These are phyloP conservation scores for Leishmania gerbilli DNA, from an alignment of 208 protist genomes.

Conservation along the genomic window DNA sequence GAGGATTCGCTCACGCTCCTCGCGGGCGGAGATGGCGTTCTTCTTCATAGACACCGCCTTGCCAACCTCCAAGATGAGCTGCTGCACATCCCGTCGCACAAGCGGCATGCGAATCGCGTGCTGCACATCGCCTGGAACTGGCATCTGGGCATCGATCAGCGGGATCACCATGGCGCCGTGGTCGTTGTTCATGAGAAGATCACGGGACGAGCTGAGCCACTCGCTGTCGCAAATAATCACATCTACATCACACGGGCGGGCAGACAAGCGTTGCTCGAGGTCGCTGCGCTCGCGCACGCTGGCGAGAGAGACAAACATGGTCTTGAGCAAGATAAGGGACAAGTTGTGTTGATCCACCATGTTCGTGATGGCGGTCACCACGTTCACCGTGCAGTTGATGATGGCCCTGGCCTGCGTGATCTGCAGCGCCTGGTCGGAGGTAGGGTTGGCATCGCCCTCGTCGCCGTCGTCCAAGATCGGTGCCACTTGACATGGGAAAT, in stretches of 20 bases:
- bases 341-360: constrained; percentile 91
- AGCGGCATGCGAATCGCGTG: constrained; percentile 78
- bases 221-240: constrained; percentile 87
- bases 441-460: constrained; percentile 32
- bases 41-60: constrained; percentile 81
- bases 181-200: constrained; percentile 62
- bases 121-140: constrained; percentile 55
- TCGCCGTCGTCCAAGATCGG: constrained; percentile 71
- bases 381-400: constrained; percentile 90
- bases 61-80: constrained; percentile 79
- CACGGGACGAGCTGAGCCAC: constrained; percentile 74
- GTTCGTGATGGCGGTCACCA: constrained; percentile 82
- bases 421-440: constrained; percentile 47
- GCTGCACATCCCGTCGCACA: constrained; percentile 67
- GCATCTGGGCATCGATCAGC: constrained; percentile 43
- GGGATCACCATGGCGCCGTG: constrained; percentile 82
- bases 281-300: constrained; percentile 74
- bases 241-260: constrained; percentile 78
- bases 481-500: constrained; percentile 87
- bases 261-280: constrained; percentile 71
- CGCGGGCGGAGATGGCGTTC: constrained; percentile 74
- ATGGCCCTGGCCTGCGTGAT: constrained; percentile 77
- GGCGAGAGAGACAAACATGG: constrained; percentile 89
- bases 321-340: constrained; percentile 87
- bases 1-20: constrained; percentile 88